These are phyloP conservation scores for Plasmodiophora brassicae DNA, from an alignment of 208 protist species.

Conservation along the genomic window DNA sequence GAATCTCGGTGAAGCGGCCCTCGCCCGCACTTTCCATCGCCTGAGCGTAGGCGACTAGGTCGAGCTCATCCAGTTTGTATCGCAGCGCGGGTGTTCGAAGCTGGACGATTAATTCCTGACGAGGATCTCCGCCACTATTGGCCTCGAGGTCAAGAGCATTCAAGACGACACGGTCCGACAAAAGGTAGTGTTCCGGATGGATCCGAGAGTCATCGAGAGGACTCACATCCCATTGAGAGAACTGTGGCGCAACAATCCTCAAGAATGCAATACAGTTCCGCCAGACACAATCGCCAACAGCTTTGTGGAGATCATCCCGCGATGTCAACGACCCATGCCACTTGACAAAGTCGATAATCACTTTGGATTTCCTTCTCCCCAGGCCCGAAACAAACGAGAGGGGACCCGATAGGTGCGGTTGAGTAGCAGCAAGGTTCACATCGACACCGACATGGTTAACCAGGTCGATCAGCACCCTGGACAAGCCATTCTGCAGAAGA, in stretches of 20 bases:
- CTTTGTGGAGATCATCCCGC: not conserved
- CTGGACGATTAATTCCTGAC: not conserved
- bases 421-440: not conserved
- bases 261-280: not conserved
- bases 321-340: not conserved
- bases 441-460: constrained; percentile 26
- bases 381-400: not conserved
- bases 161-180: constrained; percentile 1
- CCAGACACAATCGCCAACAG: not conserved
- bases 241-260: not conserved
- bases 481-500: not conserved
- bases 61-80: constrained; percentile 19
- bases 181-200: not conserved
- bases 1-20: not conserved
- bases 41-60: not conserved
- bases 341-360: constrained; percentile 2
- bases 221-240: not conserved
- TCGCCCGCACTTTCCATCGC: constrained; percentile 4
- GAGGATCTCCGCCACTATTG: not conserved
- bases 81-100: not conserved
- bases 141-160: not conserved
- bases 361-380: not conserved
- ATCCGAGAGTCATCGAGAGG: not conserved
- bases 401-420: not conserved
- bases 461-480: not conserved